Conservation (phyloP, 2,329 filamentous ascomycete species). For the Fusarium chlamydosporum region DNA sequence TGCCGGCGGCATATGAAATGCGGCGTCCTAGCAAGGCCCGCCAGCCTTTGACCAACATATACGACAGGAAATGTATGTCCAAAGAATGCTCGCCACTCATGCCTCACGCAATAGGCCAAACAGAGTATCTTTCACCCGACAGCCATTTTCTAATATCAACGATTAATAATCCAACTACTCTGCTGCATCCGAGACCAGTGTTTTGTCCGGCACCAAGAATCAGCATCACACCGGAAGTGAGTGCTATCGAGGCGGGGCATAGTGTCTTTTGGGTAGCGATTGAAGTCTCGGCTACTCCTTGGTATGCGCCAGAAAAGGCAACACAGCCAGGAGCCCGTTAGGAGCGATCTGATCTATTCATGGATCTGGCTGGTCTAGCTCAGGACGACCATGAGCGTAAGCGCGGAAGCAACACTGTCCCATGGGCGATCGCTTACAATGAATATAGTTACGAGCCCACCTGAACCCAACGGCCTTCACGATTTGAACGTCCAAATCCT, state of each 20-base stretch:
- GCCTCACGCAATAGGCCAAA: slow-evolving; percentile 4
- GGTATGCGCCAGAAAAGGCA: slow-evolving; percentile 7
- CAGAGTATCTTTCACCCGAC: neutral
- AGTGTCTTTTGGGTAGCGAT: slow-evolving; percentile 64
- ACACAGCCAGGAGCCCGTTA: neutral
- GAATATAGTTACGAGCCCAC: slow-evolving; percentile 50
- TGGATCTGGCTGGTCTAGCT: slow-evolving; percentile 12
- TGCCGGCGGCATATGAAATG: slow-evolving; percentile 28
- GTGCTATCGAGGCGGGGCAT: slow-evolving; percentile 53
- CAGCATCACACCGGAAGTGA: slow-evolving; percentile 60
- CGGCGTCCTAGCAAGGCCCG: slow-evolving; percentile 36
- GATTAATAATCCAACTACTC: neutral
- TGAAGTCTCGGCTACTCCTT: slow-evolving; percentile 60
- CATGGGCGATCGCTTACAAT: slow-evolving; percentile 15
- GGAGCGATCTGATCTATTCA: slow-evolving; percentile 21
- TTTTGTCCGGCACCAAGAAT: slow-evolving; percentile 60
- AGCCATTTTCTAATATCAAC: neutral
- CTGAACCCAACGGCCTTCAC: slow-evolving; percentile 64
- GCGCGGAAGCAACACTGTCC: slow-evolving; percentile 12
- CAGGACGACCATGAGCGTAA: slow-evolving; percentile 44
- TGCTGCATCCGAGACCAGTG: slow-evolving; percentile 3
- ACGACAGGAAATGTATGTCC: slow-evolving; percentile 1
- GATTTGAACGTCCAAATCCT: slow-evolving; percentile 63
- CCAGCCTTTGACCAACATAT: slow-evolving; percentile 44
- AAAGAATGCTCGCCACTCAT: slow-evolving; percentile 1